Conservation (phyloP, 164 flowering plant genomes). For the Berberis vulgaris region DNA sequence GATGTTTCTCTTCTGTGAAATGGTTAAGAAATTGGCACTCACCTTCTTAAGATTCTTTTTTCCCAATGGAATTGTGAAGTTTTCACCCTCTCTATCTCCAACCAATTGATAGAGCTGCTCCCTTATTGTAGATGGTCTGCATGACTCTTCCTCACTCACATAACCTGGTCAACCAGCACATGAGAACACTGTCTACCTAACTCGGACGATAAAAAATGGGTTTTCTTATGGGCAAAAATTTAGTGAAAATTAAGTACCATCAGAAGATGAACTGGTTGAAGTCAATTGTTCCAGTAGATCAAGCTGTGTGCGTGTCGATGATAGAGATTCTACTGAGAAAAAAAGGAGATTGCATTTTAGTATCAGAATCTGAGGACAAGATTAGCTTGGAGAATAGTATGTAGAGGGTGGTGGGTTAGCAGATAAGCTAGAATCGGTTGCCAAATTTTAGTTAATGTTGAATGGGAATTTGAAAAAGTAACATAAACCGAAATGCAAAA, state of each 20-base stretch:
- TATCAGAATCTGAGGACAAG: too few species aligned
- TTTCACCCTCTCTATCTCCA: slow-evolving; percentile 54
- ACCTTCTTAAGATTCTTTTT: slow-evolving; percentile 62
- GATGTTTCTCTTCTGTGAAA: slow-evolving; percentile 91
- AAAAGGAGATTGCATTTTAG: too few species aligned
- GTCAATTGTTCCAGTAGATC: slow-evolving; percentile 78
- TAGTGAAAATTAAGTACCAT: slow-evolving; percentile 27
- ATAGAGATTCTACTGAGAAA: slow-evolving; percentile 24
- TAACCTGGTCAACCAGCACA: slow-evolving; percentile 34
- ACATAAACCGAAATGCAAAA: too few species aligned
- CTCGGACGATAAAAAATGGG: background rate
- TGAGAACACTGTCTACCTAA: too few species aligned
- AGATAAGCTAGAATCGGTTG: too few species aligned
- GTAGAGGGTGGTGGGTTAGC: too few species aligned
- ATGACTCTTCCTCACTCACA: slow-evolving; percentile 43
- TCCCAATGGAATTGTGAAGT: slow-evolving; percentile 73
- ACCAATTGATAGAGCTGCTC: slow-evolving; percentile 60
- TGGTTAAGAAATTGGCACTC: slow-evolving; percentile 54
- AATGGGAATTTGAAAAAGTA: too few species aligned
- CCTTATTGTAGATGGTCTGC: slow-evolving; percentile 38
- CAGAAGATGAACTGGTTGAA: slow-evolving; percentile 34
- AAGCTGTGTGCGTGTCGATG: slow-evolving; percentile 66
- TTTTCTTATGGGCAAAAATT: background rate
- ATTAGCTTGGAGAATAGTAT: too few species aligned
- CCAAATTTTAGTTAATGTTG: too few species aligned